These are phyloP conservation scores for Porpolomopsis calyptriformis DNA, from an alignment of 768 basidiomycete species.

Conservation along the genomic window DNA sequence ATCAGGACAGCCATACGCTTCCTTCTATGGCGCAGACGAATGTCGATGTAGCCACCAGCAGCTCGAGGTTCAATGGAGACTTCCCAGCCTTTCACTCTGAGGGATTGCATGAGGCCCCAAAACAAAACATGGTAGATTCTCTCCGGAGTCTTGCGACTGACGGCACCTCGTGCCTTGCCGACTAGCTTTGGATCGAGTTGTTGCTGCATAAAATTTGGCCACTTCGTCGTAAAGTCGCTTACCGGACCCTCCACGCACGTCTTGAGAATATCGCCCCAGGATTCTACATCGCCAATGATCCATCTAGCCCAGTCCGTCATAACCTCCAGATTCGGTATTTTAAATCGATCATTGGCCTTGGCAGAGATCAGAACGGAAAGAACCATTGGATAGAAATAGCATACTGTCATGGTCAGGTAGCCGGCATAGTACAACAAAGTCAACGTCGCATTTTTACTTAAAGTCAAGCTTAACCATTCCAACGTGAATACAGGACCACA, in stretches of 20 bases:
- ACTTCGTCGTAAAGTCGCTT: constrained; percentile 7
- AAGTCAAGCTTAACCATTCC: constrained; percentile 1
- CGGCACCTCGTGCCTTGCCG: constrained; percentile 9
- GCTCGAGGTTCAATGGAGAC: constrained; percentile 9
- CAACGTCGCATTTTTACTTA: constrained; percentile 8
- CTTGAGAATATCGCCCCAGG: constrained; percentile 8
- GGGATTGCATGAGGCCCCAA: constrained; percentile 7
- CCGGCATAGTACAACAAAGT: constrained; percentile 12
- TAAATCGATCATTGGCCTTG: constrained; percentile 9
- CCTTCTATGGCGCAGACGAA: constrained; percentile 8
- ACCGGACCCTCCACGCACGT: constrained; percentile 9
- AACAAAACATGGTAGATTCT: constrained; percentile 8
- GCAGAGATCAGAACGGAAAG: constrained; percentile 7
- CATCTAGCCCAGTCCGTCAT: constrained; percentile 10
- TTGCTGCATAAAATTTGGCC: constrained; percentile 11
- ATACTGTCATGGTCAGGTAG: constrained; percentile 12
- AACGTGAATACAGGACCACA: constrained; percentile 8
- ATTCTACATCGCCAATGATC: constrained; percentile 7
- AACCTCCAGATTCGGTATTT: constrained; percentile 10
- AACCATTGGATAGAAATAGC: constrained; percentile 9
- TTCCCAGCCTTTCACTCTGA: constrained; percentile 8
- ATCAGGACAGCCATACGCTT: constrained; percentile 10
- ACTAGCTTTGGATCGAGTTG: constrained; percentile 9
- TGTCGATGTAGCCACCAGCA: constrained; percentile 8
- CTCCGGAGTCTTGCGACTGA: constrained; percentile 9